Evolutionary conservation across 257 asterid genomes (phyloP), one percentile per base, ranked within the genome.

Genomic region (Haberlea rhodopensis): DNA sequence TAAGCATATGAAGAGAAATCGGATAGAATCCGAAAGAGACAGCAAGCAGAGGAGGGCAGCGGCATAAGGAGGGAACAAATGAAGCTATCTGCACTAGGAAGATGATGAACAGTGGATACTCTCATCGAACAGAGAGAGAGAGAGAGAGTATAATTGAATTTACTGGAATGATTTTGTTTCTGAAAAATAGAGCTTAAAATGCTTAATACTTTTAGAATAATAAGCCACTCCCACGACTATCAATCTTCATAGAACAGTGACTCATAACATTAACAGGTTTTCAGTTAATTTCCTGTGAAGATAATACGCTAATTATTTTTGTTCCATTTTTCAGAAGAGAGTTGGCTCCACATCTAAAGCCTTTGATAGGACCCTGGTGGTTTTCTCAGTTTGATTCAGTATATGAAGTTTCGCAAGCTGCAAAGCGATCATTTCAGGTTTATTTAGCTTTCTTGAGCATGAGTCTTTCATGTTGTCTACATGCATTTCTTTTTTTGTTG

Each of bases 331-430:
- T 24, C 97, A 94, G 99, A 31, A 85, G 99, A 81, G 96, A 84
- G 48, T 76, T 94, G 83, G 97, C 97, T 79, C 97, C 94, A 31
- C 87, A 90, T 72, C 78, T 94, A 72, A 94, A 87, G 84, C 82
- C 75, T 72, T 76, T 94, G 65, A 85, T 94, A 78, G 99, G 99
- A 75, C 96, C 99, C 6, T 94, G 99, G 99, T 94, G 99, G 97
- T 84, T 86, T 80, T 86, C 99, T 74, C 99, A 94, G 63, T 94
- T 94, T 75, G 99, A 94, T 84, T 90, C 94, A 57, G 80, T 66
- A 62, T 65, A 71, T 79, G 99, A 94, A 80, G 95, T 90, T 78
- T 87, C 99, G 55, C 97, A 87, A 79, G 95, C 95, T 62, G 97
- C 99, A 53, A 90, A 82, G 59, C 81, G 83, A 60, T 94, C 99